These are phyloP conservation scores for Heterobasidion parviporum DNA, from an alignment of 1,284 basidiomycete genomes.

Conservation along the genomic window DNA sequence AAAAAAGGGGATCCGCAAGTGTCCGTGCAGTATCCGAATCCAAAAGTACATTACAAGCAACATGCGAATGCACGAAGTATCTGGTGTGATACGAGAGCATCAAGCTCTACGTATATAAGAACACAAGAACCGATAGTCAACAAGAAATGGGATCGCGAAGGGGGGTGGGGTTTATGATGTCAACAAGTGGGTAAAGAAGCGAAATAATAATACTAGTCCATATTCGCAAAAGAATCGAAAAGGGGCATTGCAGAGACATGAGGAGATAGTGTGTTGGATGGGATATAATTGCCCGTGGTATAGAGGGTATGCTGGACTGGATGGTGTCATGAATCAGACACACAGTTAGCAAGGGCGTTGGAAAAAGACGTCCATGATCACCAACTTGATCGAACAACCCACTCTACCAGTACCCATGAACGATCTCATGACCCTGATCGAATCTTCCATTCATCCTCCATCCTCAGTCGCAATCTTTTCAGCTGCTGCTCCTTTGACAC, in stretches of 20 bases:
- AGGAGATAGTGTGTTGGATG: neutral
- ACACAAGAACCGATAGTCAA: neutral
- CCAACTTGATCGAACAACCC: no score
- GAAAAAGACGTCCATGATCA: no score
- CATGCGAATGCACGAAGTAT: neutral
- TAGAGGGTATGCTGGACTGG: no score
- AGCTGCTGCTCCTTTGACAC: slow-evolving; percentile 58
- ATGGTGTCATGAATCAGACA: no score
- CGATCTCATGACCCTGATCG: neutral
- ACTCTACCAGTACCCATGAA: no score
- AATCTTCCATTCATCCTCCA: slow-evolving; percentile 33
- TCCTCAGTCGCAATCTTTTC: slow-evolving; percentile 43
- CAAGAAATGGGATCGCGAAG: neutral
- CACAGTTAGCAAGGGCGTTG: no score
- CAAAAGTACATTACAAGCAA: neutral
- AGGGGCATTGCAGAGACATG: neutral
- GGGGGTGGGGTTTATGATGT: neutral
- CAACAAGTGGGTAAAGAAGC: neutral
- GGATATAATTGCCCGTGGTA: no score
- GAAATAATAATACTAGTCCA: neutral
- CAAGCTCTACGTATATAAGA: neutral
- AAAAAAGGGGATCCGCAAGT: neutral
- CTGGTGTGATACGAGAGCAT: slow-evolving; percentile 1
- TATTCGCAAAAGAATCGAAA: neutral
- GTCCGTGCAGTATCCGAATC: slow-evolving; percentile 1